Evolutionary conservation across 1,284 basidiomycete species (phyloP), one percentile per base, ranked within the genome.

Genomic region (Naganishia cerealis): DNA sequence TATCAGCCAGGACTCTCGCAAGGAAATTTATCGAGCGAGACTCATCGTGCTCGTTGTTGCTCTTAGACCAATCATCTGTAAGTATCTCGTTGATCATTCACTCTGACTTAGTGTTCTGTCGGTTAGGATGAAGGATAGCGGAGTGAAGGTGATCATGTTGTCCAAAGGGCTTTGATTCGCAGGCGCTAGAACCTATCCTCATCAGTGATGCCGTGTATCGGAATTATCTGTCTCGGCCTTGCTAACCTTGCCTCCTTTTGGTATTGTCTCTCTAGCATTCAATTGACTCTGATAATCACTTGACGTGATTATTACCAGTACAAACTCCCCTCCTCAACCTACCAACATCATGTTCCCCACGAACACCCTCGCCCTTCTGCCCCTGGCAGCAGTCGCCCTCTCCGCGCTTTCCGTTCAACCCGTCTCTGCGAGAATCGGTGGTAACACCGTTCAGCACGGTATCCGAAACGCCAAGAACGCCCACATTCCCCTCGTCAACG

Each of bases 401-500:
- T 52, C 57, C 15, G 56, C 59, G 40, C 33, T 68, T 57, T 54
- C 52, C 13, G 57, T 40, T 16, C 61, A 52, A 38, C 48, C 55
- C 55, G 56, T 21, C 62, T 38, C 50, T 24, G 42, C 57, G 54
- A 38, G 53, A 26, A 43, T 63, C 53, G 50, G 53, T 46, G 55
- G 57, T 8, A 38, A 43, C 38, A 53, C 50, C 21, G n/a, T 67
- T 7, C 57, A 57, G 36, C 50, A 54, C 53, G 52, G 57, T 36
- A 26, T 61, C 33, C 57, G 50, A 56, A 58, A 56, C 33, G 61
- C 56, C 43, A 68, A 57, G 15, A 54, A 68, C 38, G 58, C 58
- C 38, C 67, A 66, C 40, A 46, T 69, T 48, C 57, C 69, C 57
- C 65, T 66, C 55, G 53, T 72, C 36, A 67, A 70, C 36, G 62